Conservation (phyloP, 2,329 filamentous ascomycete genomes). For the Delphinella strobiligena region DNA sequence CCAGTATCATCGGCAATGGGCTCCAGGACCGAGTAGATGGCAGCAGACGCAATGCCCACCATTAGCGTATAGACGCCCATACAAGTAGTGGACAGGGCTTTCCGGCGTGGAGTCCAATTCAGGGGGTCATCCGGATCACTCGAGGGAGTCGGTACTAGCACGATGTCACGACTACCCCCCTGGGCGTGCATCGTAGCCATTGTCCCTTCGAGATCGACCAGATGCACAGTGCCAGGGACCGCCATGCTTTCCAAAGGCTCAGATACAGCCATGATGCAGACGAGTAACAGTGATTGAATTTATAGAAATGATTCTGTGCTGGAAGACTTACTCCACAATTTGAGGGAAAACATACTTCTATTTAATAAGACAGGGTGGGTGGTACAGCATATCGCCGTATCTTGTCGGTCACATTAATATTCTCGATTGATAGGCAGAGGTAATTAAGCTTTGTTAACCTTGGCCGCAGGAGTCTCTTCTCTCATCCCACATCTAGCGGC, state of each 20-base stretch:
- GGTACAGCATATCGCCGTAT: background rate
- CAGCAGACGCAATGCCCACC: slow-evolving; percentile 36
- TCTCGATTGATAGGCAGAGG: background rate
- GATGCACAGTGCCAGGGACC: slow-evolving; percentile 29
- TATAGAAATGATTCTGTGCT: background rate
- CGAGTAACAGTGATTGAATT: background rate
- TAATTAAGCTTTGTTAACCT: too few species aligned
- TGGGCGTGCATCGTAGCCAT: slow-evolving; percentile 25
- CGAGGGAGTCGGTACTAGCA: slow-evolving; percentile 32
- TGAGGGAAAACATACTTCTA: too few species aligned
- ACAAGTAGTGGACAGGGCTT: slow-evolving; percentile 29
- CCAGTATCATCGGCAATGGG: slow-evolving; percentile 36
- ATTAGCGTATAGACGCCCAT: slow-evolving; percentile 37
- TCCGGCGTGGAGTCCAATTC: slow-evolving; percentile 33
- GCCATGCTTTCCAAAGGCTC: background rate
- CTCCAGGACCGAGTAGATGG: slow-evolving; percentile 39
- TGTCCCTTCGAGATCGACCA: slow-evolving; percentile 29
- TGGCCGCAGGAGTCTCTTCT: too few species aligned
- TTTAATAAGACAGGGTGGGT: too few species aligned
- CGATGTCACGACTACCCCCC: slow-evolving; percentile 23
- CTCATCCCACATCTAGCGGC: too few species aligned
- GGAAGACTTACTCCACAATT: too few species aligned
- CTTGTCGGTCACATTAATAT: background rate
- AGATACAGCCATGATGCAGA: background rate
- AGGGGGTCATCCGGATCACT: slow-evolving; percentile 35